Base-by-base conservation (phyloP, 164 flowering plant genomes). In the Macadamia tetraphylla region DNA sequence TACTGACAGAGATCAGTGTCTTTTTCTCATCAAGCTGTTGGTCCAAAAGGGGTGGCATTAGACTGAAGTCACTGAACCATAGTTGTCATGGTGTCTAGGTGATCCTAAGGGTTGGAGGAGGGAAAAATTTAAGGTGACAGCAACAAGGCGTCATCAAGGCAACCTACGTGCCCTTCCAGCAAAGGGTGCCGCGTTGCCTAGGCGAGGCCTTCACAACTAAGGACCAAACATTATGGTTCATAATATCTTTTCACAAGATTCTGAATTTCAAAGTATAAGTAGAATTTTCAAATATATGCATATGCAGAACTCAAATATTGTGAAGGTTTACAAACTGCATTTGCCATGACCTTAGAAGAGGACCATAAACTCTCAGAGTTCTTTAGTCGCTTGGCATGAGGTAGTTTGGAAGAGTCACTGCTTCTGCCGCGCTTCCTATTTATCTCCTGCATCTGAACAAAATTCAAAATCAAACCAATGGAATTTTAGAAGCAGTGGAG, bases 371-470 rank as follows among this genome's bases (percentile, higher is more conserved):
- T 56, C 60, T 29, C 43, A 13, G 63, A 59, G 0, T 29, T 17
- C 43, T 56, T 48, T 51, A 11, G 63, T 40, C 49, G 44, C 46
- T 62, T 35, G 44, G 14, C 53, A 49, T 17, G 23, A 9, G 48
- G 69, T 23, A 8, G 23, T 15, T 3, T 31, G 9, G 67, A 62
- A 62, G 66, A 44, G 29, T 29, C 66, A 51, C 35, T 9, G 35
- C 7, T 49, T 51, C 51, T 52, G 13, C 62, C 58, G 12, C 3
- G 51, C 69, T 32, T 75, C 49, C 2, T 29, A 18, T 61, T 60
- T 55, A 67, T 69, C 52, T 66, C 67, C 23, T 70, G 69, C 46
- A 63, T 32, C 74, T 73, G 76, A 42, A 66, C 66, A 53, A 57
- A 18, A 29, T n/a, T 3, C 18, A 58, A 15, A 23, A 35, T 67